phyloP scores from a whole-genome alignment of 2,329 filamentous ascomycete species.

The Penicillium sp. region DNA sequence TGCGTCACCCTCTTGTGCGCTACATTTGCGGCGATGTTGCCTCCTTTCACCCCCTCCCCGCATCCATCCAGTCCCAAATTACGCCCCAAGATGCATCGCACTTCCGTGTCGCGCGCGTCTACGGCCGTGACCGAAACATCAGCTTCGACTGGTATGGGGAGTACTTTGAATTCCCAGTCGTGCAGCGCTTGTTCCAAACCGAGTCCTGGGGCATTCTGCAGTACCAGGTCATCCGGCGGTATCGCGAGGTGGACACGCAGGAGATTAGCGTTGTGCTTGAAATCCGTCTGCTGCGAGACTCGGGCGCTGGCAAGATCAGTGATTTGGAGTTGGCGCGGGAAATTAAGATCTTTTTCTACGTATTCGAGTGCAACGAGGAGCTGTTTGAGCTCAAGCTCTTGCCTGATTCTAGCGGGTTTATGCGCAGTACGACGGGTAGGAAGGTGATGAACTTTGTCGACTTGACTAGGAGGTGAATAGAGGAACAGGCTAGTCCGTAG shows the following conservation, averaged over 20 bases:
- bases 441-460: background rate
- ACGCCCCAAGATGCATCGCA: background rate
- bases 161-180: background rate
- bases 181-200: background rate
- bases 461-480: too few relatives aligned
- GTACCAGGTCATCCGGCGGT: background rate
- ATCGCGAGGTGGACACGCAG: background rate
- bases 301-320: background rate
- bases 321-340: background rate
- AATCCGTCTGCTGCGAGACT: background rate
- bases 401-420: background rate
- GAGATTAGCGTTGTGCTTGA: background rate
- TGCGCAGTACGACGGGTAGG: background rate
- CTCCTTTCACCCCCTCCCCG: conserved; percentile 39
- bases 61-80: background rate
- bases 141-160: background rate
- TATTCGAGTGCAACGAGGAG: background rate
- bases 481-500: too few relatives aligned
- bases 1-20: conserved; percentile 47
- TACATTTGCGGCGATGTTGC: conserved; percentile 48
- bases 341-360: background rate
- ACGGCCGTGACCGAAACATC: background rate
- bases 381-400: background rate
- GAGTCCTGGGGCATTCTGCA: background rate
- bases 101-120: background rate